Evolutionary conservation across 768 basidiomycete genomes (phyloP).

Genomic region (Cystobasidium ongulense): DNA sequence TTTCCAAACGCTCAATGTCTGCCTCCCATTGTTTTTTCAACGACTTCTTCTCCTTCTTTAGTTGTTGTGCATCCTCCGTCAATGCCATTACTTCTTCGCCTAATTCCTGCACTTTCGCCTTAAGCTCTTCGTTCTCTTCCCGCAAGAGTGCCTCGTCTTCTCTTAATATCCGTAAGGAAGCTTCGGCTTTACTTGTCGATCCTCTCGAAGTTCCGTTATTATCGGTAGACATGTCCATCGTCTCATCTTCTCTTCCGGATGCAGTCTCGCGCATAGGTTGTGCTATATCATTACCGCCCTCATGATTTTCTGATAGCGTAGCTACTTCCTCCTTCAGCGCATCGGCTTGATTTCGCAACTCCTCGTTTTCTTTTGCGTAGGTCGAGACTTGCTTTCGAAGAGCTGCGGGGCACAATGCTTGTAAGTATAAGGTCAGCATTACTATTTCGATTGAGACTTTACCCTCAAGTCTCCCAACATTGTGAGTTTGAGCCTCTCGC

Average conservation of each 20-base stretch:
- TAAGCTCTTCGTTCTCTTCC: not conserved
- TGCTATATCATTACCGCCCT: not conserved
- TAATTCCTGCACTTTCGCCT: not conserved
- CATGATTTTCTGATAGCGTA: not conserved
- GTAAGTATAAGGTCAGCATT: not conserved
- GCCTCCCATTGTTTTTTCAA: not conserved
- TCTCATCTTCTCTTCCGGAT: not conserved
- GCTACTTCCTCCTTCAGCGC: not conserved
- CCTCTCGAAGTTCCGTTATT: not conserved
- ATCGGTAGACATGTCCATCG: not conserved
- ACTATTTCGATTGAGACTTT: not conserved
- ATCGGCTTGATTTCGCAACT: not conserved
- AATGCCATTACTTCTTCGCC: not conserved
- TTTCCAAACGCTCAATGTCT: not conserved
- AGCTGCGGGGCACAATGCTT: not conserved
- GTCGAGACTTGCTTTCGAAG: not conserved
- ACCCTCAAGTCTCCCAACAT: not conserved
- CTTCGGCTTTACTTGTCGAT: not conserved
- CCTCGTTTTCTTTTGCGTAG: slow-evolving; percentile 2
- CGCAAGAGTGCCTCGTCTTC: not conserved
- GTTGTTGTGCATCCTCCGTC: not conserved
- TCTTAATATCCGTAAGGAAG: not conserved
- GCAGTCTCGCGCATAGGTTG: not conserved
- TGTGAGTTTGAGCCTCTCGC: not conserved
- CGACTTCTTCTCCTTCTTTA: not conserved